Evolutionary conservation across 805 yeast species (phyloP), one percentile per base, ranked within the genome.

Genomic region (Yarrowia bubula): DNA sequence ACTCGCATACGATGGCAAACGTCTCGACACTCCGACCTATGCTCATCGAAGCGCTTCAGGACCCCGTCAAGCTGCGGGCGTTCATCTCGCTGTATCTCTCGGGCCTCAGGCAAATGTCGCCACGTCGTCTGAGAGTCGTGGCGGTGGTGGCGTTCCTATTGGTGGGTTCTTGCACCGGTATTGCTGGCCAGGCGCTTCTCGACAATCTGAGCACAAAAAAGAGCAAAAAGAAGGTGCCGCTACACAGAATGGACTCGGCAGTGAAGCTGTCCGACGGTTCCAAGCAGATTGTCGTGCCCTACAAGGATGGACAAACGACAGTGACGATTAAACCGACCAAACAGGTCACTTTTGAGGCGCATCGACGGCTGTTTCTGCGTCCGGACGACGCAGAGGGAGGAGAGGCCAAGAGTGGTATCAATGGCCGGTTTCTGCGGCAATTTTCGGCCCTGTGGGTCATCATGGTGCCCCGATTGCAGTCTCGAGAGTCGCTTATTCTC

Each of bases 381-480:
- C 55, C 67, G 3, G 66, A 65, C 48, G 46, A 62, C 17, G 42
- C 33, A 8, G 60, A 66, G 11, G 61, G 44, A 13, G 51, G 66
- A 8, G 71, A 67, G 31, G 57, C 53, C 22, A 69, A 70, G 47
- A 67, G 70, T 17, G 74, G 73, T 9, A 69, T 82, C 65, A 83
- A 86, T 71, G 86, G 90, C 31, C 83, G 83, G 70, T 90, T 91
- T 70, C 75, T 90, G 66, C 84, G 84, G 67, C 96, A 92, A 77
- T 77, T 91, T 68, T 78, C 79, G 43, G 88, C 92, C 38, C 83
- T 92, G 44, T 88, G 96, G 88, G 82, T 84, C 70, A 88, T 92
- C 43, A 78, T 92, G 69, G 85, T 92, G n/a, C 98, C 98, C 0
- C 83, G 83, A 63, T 73, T 88, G 67, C 80, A 83, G 66, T 85